A percentile compares a stretch with the other conserved stretches of the same genome.
phyloP scores from a whole-genome alignment of 768 basidiomycete species.

The Xerocomellus intermedius region DNA sequence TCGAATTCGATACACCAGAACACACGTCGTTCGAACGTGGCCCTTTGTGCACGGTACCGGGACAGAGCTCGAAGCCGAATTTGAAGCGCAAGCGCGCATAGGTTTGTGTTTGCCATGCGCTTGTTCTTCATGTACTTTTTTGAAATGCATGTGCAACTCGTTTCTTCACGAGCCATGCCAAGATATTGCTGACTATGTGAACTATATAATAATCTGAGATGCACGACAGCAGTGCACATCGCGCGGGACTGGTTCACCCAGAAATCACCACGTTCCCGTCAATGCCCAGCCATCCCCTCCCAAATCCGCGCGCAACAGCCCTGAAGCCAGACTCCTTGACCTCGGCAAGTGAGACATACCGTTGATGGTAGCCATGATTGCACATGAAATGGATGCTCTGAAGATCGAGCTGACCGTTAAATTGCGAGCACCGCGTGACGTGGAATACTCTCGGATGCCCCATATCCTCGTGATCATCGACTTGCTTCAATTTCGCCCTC shows the following conservation, averaged over 20 bases:
- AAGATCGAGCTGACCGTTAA: slow-evolving; percentile 86
- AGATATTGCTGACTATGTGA: not conserved
- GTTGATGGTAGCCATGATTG: slow-evolving; percentile 93
- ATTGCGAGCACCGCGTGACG: slow-evolving; percentile 88
- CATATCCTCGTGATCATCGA: slow-evolving; percentile 76
- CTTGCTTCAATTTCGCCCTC: slow-evolving; percentile 71
- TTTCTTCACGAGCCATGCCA: not conserved
- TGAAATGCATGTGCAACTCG: not conserved
- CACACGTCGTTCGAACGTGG: slow-evolving; percentile 64
- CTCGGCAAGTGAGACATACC: slow-evolving; percentile 55
- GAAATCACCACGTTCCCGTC: not conserved
- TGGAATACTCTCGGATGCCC: slow-evolving; percentile 87
- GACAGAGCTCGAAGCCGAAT: slow-evolving; percentile 29
- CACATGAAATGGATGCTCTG: slow-evolving; percentile 98
- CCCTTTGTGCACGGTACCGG: slow-evolving; percentile 45
- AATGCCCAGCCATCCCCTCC: slow-evolving; percentile 54
- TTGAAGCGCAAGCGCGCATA: slow-evolving; percentile 54
- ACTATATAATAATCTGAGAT: not conserved
- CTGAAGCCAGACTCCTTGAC: slow-evolving; percentile 70
- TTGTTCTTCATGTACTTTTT: not conserved
- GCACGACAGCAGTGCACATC: not conserved
- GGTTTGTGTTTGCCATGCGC: not conserved
- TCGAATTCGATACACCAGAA: slow-evolving; percentile 75
- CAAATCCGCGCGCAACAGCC: slow-evolving; percentile 71
- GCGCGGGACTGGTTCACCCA: not conserved